These are phyloP conservation scores for Mariannaea elegans DNA, from an alignment of 2,329 filamentous ascomycete genomes.

Conservation along the genomic window DNA sequence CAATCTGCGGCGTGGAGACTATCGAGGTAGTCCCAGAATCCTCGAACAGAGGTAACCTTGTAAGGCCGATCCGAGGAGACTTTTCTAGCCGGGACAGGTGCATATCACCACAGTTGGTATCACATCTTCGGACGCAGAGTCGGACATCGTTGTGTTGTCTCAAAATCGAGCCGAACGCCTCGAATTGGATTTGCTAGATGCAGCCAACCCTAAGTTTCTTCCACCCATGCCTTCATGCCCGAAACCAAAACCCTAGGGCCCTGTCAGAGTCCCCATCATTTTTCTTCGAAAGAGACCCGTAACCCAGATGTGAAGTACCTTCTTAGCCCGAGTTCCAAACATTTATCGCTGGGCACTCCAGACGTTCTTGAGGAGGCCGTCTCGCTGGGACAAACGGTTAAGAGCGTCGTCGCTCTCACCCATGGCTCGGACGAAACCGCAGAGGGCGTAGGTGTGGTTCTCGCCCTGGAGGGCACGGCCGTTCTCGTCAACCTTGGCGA, in stretches of 20 bases:
- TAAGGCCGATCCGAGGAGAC: slow-evolving; percentile 58
- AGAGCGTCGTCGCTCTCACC: slow-evolving; percentile 97
- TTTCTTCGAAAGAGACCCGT: slow-evolving; percentile 33
- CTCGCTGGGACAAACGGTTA: slow-evolving; percentile 94
- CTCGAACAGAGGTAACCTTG: slow-evolving; percentile 53
- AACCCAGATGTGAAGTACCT: slow-evolving; percentile 36
- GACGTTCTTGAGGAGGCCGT: slow-evolving; percentile 96
- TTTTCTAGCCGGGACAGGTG: slow-evolving; percentile 60
- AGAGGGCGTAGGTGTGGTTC: slow-evolving; percentile 97
- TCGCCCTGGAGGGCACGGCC: slow-evolving; percentile 92
- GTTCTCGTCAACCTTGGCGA: slow-evolving; percentile 99
- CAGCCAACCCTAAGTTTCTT: slow-evolving; percentile 53
- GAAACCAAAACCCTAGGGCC: slow-evolving; percentile 44
- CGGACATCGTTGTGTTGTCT: slow-evolving; percentile 48
- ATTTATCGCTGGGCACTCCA: slow-evolving; percentile 80
- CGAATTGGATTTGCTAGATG: slow-evolving; percentile 56
- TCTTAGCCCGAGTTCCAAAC: slow-evolving; percentile 29
- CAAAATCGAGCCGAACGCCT: slow-evolving; percentile 58
- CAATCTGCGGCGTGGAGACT: slow-evolving; percentile 68
- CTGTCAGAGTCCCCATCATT: slow-evolving; percentile 38
- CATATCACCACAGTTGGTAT: slow-evolving; percentile 37
- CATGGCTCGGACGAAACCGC: slow-evolving; percentile 96
- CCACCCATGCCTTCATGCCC: slow-evolving; percentile 51
- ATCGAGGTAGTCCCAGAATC: slow-evolving; percentile 66
- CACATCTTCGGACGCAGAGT: slow-evolving; percentile 41